Base-by-base conservation (phyloP, 2,329 filamentous ascomycete species). In the Colletotrichum graminicola region DNA sequence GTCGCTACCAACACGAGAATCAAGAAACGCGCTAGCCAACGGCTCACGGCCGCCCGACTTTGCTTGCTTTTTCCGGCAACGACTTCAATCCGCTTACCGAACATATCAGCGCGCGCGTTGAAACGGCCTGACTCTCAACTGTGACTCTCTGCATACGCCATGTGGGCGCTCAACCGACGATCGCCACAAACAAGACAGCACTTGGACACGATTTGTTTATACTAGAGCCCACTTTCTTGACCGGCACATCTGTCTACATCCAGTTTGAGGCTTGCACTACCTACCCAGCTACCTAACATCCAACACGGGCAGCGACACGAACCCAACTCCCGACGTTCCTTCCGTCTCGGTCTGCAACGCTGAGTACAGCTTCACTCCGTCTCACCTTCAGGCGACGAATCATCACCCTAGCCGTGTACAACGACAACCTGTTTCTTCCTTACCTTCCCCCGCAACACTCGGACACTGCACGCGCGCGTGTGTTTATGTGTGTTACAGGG, bases 21-120 rank as follows among this genome's bases (percentile, higher is more conserved):
- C 43, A 43, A 49, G 68, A 68, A 71, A 63, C 45, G 29, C 68
- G 52, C 68, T 71, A 71, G 54, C 8, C 52, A 71, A 59, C 59
- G 52, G 67, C 64, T 67, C 52, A 59, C 43, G 57, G 34, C 34
- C 67, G 52, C 47, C 29, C 49, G 55, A 18, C 67, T 61, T 21
- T 34, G 55, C 56, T 62, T 49, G 64, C 67, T 68, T 41, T 39
- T 43, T 32, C 52, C 45, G 29, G 26, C 54, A 51, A 47, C 43
- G n/a, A 18, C 59, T 57, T 62, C 68, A 71, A 67, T 59, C 43
- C 64, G 32, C 52, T 26, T 36, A 23, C 41, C 43, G 3, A n/a
- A 2, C 43, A n/a, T 36, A 23, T 18, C 49, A 51, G 14, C 29
- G 41, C 49, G 39, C 34, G 10, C 16, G 47, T 51, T 63, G 52